Base-by-base conservation (phyloP, 1,284 basidiomycete genomes). In the Austroboletus olivaceoglutinosus region DNA sequence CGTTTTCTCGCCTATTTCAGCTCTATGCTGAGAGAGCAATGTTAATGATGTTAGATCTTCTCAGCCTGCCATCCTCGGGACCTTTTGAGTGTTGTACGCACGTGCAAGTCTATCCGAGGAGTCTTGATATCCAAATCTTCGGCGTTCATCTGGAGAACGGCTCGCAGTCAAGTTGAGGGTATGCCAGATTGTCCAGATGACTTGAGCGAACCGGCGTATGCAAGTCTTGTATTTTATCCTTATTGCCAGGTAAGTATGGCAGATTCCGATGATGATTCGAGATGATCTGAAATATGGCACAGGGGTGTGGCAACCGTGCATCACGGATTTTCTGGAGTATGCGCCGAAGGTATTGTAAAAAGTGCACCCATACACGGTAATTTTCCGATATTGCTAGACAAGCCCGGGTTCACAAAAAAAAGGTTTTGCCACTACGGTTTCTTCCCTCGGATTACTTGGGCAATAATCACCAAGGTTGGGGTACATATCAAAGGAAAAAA, bases 191-290 rank as follows among this genome's bases (percentile, higher is more conserved):
- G 58, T 33, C 70, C 71, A 7, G 45, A 54, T 8, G 65, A 69
- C 46, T 47, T 69, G 27, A 66, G 58, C 18, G 70, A 72, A 42
- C 63, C 65, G 2, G 53, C 57, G 11, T 68, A 62, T 39, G 62
- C 61, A 12, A 57, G 58, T 25, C 49, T 68, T 16, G 42, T 59
- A 10, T 69, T 45, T 46, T 46, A 34, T 12, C 9, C 40, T 4
- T n/a, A 15, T 19, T 70, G 52, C n/a, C 52, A 54, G 7, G 42
- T 43, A 29, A 11, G 27, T 18, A 15, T 11, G 15, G 13, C n/a
- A n/a, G n/a, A n/a, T n/a, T n/a, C n/a, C n/a, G n/a, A n/a, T n/a
- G n/a, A n/a, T n/a, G 13, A 8, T 8, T 18, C 22, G 29, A 50
- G 27, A 18, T 15, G 12, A 7, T 34, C 23, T 51, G 10, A 47